A percentile compares a stretch with the other conserved stretches of the same genome.
Conservation (phyloP, 495 filamentous ascomycete genomes). For the Podospora conica region DNA sequence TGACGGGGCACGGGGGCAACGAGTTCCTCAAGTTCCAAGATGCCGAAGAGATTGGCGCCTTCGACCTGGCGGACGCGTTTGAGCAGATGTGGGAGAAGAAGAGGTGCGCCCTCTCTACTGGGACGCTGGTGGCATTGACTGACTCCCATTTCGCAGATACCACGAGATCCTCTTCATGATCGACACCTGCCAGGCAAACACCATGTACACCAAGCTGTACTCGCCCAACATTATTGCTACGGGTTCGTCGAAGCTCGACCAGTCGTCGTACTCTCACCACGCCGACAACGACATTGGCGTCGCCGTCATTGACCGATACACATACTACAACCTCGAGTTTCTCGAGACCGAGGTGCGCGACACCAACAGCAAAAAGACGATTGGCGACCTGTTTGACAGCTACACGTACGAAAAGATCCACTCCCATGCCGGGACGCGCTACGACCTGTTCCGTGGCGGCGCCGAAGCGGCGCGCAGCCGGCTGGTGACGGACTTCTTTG, state of each 20-base stretch:
- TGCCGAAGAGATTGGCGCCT: slow-evolving; percentile 92
- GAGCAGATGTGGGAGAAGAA: slow-evolving; percentile 99
- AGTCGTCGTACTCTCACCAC: slow-evolving; percentile 93
- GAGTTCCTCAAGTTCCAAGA: slow-evolving; percentile 99
- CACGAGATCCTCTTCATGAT: slow-evolving; percentile 99
- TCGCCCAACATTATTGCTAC: slow-evolving; percentile 96
- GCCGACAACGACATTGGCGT: slow-evolving; percentile 96
- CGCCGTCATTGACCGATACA: slow-evolving; percentile 96
- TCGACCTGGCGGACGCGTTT: slow-evolving; percentile 94
- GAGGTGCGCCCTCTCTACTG: slow-evolving; percentile 45
- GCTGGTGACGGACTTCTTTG: slow-evolving; percentile 91
- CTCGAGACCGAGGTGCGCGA: slow-evolving; percentile 84
- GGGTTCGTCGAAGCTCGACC: slow-evolving; percentile 85
- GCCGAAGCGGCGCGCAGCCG: slow-evolving; percentile 65
- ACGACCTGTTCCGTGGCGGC: slow-evolving; percentile 83
- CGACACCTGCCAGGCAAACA: slow-evolving; percentile 98
- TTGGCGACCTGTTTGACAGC: slow-evolving; percentile 91
- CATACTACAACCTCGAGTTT: slow-evolving; percentile 97
- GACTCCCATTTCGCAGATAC: slow-evolving; percentile 43
- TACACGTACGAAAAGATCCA: slow-evolving; percentile 95
- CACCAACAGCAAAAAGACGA: slow-evolving; percentile 71
- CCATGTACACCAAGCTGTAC: slow-evolving; percentile 97
- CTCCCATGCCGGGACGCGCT: slow-evolving; percentile 82
- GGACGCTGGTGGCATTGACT: not conserved
- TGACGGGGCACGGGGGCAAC: slow-evolving; percentile 98